phyloP scores from a whole-genome alignment of 208 protist genomes.

The Leishmania amazonensis region DNA sequence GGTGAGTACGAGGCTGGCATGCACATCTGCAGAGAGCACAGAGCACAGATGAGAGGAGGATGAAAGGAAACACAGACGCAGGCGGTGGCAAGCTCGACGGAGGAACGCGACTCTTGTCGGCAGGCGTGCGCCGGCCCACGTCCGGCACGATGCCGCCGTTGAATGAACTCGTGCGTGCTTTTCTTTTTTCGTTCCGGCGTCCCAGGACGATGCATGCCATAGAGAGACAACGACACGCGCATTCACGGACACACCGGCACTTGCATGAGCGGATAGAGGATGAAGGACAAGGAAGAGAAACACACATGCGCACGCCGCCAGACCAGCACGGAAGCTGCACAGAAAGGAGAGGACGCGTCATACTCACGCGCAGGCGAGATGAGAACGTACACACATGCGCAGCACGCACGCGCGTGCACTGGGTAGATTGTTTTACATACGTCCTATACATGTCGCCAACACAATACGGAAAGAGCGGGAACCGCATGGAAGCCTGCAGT shows the following conservation, averaged over 20 bases:
- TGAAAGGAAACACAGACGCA: background rate
- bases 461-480: background rate
- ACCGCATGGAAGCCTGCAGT: background rate
- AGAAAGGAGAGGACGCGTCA: background rate
- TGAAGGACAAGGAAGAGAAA: background rate
- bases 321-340: background rate
- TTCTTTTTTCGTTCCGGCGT: background rate
- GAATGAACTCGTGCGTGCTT: background rate
- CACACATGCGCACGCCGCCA: background rate
- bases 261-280: background rate
- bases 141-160: background rate
- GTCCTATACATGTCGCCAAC: conserved; percentile 1
- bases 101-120: background rate
- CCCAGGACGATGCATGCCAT: background rate
- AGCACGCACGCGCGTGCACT: background rate
- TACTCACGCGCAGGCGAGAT: background rate
- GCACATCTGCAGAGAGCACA: background rate
- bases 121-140: background rate
- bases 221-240: background rate
- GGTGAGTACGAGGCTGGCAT: background rate
- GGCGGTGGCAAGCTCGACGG: background rate
- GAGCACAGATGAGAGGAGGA: background rate
- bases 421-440: background rate
- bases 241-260: background rate
- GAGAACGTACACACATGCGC: background rate